phyloP scores from a whole-genome alignment of 495 filamentous ascomycete species.

The Penicillium riverlandense region DNA sequence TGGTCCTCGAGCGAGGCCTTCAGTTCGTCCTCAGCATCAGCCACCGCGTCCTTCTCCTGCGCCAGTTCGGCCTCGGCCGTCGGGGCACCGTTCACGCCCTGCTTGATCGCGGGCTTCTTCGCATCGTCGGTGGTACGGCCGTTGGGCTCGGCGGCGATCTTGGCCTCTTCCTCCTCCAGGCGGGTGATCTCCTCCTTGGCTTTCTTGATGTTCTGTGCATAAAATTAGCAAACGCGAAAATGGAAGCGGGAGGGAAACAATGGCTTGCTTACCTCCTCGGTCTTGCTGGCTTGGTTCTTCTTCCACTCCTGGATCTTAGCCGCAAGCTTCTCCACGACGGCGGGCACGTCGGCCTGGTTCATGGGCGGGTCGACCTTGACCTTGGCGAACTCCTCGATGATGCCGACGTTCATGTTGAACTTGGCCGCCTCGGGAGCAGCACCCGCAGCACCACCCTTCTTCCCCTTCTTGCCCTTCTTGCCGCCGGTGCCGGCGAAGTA shows the following conservation, averaged over 20 bases:
- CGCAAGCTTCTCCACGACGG: slow-evolving; percentile 76
- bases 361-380: slow-evolving; percentile 81
- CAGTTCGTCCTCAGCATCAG: slow-evolving; percentile 51
- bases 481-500: slow-evolving; percentile 73
- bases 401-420: slow-evolving; percentile 80
- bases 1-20: slow-evolving; percentile 52
- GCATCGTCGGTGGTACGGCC: slow-evolving; percentile 31
- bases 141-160: slow-evolving; percentile 13
- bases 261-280: slow-evolving; percentile 64
- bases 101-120: slow-evolving; percentile 46
- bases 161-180: slow-evolving; percentile 48
- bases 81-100: slow-evolving; percentile 45
- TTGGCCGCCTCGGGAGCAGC: slow-evolving; percentile 43
- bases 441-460: slow-evolving; percentile 53
- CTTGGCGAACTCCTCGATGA: slow-evolving; percentile 82
- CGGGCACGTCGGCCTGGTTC: slow-evolving; percentile 72
- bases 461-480: slow-evolving; percentile 93
- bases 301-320: slow-evolving; percentile 92
- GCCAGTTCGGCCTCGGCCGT: slow-evolving; percentile 46
- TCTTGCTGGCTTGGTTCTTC: slow-evolving; percentile 81
- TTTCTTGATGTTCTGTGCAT: slow-evolving; percentile 62
- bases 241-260: neutral
- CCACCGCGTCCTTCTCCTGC: slow-evolving; percentile 52
- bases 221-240: slow-evolving; percentile 1
- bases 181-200: slow-evolving; percentile 61